Evolutionary conservation across 2,329 filamentous ascomycete genomes (phyloP), one percentile per base, ranked within the genome.

Genomic region (Microcyclosporella mali): DNA sequence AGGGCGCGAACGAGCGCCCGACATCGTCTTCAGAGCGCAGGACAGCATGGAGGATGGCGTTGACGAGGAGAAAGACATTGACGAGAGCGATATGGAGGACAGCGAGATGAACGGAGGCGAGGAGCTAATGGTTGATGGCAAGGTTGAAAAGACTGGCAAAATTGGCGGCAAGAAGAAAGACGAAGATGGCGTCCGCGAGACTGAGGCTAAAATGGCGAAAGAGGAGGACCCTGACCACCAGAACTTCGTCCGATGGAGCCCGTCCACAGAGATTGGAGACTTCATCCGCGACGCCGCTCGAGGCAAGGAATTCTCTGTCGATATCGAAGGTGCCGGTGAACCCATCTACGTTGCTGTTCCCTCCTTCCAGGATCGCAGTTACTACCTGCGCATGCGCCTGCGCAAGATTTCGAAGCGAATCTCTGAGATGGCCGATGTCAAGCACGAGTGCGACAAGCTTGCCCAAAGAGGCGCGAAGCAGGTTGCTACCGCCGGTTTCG

Each of bases 211-310:
- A 14, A 25, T 31, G 30, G 28, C 31, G 18, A 18, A 19, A n/a
- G 37, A 60, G 45, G 71, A 64, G n/a, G 55, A 62, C 15, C 56
- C 61, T 1, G 68, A 75, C 29, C 68, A 75, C 18, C 69, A 74
- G 43, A 77, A 79, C 41, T 92, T 90, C 70, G 86, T 95, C 2
- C 81, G 88, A 21, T 95, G 89, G 89, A 88, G 84, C 33, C 80
- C 81, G 32, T 86, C 82, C 21, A 95, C 89, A 1, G 89, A 95
- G 62, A 84, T 95, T 25, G 89, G 89, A 8, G 89, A 95, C 66
- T 95, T 95, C 59, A 92, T 95, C 52, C 81, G 88, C 7, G 89
- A 95, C 60, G 88, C 89, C 0, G 86, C 88, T 0, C 74, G 86
- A 2, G 86, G 85, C 0, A 80, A 85, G 41, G 87, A 94, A 59